Conservation (phyloP, 768 basidiomycete species). For the Mycena kentingensis region DNA sequence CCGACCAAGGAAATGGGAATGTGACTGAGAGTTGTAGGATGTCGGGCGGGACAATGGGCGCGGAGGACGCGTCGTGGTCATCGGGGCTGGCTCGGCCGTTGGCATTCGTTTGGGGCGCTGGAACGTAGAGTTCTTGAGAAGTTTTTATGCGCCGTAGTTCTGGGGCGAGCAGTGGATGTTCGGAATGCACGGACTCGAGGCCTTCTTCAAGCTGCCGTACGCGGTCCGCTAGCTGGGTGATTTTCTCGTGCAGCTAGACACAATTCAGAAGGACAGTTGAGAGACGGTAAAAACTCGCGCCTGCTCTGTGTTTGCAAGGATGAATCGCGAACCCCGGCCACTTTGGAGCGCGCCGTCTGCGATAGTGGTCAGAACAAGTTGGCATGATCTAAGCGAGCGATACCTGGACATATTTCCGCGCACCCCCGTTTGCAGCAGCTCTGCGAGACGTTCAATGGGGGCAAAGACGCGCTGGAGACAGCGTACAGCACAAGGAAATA, state of each 20-base stretch:
- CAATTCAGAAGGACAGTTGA: too few species aligned
- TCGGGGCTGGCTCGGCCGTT: conserved; percentile 8
- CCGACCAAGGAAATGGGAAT: conserved; percentile 71
- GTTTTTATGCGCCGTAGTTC: conserved; percentile 66
- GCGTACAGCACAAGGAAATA: conserved; percentile 61
- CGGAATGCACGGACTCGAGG: conserved; percentile 46
- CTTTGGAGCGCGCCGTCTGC: conserved; percentile 21
- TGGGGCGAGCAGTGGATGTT: conserved; percentile 59
- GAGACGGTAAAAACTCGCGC: conserved; percentile 12
- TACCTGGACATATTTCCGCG: conserved; percentile 56
- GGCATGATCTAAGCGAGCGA: conserved; percentile 21
- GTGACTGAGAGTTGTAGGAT: conserved; percentile 63
- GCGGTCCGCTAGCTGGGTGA: conserved; percentile 60
- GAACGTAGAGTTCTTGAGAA: conserved; percentile 63
- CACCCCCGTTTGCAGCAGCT: conserved; percentile 69
- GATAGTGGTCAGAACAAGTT: conserved; percentile 12
- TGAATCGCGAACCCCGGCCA: conserved; percentile 46
- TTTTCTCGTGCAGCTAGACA: conserved; percentile 36
- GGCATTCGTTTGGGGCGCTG: conserved; percentile 19
- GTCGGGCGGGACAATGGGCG: conserved; percentile 45
- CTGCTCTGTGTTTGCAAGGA: conserved; percentile 68
- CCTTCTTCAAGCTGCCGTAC: conserved; percentile 68
- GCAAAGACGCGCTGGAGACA: conserved; percentile 1
- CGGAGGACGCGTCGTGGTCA: not conserved
- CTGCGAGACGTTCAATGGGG: conserved; percentile 31